Evolutionary conservation across 2,329 filamentous ascomycete genomes (phyloP).

Genomic region (Colletotrichum spaethianum): DNA sequence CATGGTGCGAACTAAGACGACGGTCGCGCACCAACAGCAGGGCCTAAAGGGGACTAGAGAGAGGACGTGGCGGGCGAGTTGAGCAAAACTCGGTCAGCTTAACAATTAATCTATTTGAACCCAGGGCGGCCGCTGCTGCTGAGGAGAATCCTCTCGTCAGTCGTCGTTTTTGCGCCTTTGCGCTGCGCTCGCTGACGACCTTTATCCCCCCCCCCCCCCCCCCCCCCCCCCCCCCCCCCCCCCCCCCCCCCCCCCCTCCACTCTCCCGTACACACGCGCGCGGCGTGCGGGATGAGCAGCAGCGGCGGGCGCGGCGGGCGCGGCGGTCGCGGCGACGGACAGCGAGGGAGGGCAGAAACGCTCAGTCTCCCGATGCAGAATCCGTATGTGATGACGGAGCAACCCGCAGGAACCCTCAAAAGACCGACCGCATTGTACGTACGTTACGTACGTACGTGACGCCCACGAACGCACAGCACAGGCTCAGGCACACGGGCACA

Average conservation of each 20-base stretch:
- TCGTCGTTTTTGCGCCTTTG: background rate
- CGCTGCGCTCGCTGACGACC: background rate
- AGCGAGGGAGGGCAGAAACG: background rate
- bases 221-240: too few relatives aligned
- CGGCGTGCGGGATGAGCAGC: background rate
- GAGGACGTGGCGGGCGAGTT: background rate
- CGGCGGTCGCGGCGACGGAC: too few relatives aligned
- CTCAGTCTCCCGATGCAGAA: conserved; percentile 34
- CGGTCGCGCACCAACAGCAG: background rate
- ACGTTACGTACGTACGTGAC: background rate
- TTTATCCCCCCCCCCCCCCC: background rate
- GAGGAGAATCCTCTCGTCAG: background rate
- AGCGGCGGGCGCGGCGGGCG: too few relatives aligned
- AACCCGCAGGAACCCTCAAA: background rate
- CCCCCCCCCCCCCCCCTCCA: too few relatives aligned
- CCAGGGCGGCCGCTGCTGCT: conserved; percentile 2
- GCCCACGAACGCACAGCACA: background rate
- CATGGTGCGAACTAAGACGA: background rate
- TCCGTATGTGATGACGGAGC: conserved; percentile 30
- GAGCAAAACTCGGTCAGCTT: conserved; percentile 23
- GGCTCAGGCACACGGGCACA: background rate
- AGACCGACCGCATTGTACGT: background rate
- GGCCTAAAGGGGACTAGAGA: background rate
- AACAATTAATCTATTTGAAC: conserved; percentile 26
- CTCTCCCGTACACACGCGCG: too few relatives aligned